Evolutionary conservation across 2,329 filamentous ascomycete genomes (phyloP), one percentile per base, ranked within the genome.

Genomic region (Colletotrichum chrysophilum): DNA sequence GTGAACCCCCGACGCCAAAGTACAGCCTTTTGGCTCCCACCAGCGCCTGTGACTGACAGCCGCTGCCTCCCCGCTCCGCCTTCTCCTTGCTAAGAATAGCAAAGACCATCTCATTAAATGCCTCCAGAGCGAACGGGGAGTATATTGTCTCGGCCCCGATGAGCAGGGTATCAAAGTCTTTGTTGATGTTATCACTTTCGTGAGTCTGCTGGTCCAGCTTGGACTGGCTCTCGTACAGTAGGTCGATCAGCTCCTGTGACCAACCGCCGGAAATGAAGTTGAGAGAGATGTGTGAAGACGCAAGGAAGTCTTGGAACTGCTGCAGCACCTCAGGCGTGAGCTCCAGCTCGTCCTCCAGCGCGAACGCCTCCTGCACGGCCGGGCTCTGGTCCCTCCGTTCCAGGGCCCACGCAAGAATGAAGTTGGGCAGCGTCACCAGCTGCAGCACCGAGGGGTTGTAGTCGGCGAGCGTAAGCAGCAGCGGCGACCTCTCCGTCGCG

Each of bases 71-170:
- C 14, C 79, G 79, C 70, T 83, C 80, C 61, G 81, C 78, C 65
- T 83, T 80, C 66, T 92, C 87, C 66, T 85, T 84, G 24, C 87
- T 81, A 60, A 96, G 85, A 18, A 95, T 85, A 5, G 85, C 85
- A 56, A 93, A 88, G 14, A 96, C 86, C 6, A 92, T 92, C 52
- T 93, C 90, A 1, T 93, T 91, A 81, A 96, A 97, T 0, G 91
- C 89, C 43, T 87, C 86, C 26, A 96, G 88, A 0, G 94, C 93
- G 73, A 92, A 92, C 0, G 94, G 94, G 4, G 93, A 95, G 84
- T 97, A 97, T 60, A 97, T 96, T 0, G 95, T 97, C 84, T 97
- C 95, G 1, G 94, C 94, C 1, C 93, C 95, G 3, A 97, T 85
- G 7, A 96, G 85, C 4, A 94, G 84, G 16, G 88, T 89, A 56